Percentiles rank a stretch among this genome's conserved stretches.
phyloP scores from a whole-genome alignment of 1,284 basidiomycete species.

The Termitomyces sp. region DNA sequence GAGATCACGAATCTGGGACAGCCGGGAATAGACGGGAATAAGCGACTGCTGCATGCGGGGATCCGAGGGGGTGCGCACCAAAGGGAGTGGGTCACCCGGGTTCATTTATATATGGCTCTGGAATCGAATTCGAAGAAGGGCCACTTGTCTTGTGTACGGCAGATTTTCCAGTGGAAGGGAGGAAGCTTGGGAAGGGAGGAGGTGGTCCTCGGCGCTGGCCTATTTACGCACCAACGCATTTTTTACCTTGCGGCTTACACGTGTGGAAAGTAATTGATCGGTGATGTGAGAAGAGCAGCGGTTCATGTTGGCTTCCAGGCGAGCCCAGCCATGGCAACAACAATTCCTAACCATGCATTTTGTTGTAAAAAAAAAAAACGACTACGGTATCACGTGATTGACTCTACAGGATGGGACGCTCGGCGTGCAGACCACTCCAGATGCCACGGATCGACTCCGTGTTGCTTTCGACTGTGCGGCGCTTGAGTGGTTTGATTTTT shows the following conservation, averaged over 20 bases:
- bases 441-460: constrained; percentile 79
- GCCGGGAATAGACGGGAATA: not conserved
- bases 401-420: constrained; percentile 38
- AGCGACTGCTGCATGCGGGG: constrained; percentile 9
- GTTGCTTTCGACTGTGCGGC: constrained; percentile 68
- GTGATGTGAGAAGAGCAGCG: constrained; percentile 6
- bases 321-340: constrained; percentile 1
- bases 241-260: constrained; percentile 36
- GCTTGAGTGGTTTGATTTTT: constrained; percentile 73
- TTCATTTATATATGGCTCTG: constrained; percentile 5
- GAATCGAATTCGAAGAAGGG: not conserved
- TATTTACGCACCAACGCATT: constrained; percentile 11
- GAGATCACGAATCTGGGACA: constrained; percentile 8
- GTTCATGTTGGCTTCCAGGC: constrained; percentile 5
- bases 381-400: constrained; percentile 24
- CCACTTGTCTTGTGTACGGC: constrained; percentile 1
- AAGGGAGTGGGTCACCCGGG: constrained; percentile 1
- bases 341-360: too few species aligned
- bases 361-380: too few species aligned
- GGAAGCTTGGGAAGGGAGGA: constrained; percentile 16
- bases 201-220: constrained; percentile 14
- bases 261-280: constrained; percentile 21
- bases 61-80: constrained; percentile 14
- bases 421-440: constrained; percentile 79
- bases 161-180: constrained; percentile 10